These are phyloP conservation scores for Domatiomyces globalis DNA, from an alignment of 2,329 filamentous ascomycete genomes.

Conservation along the genomic window DNA sequence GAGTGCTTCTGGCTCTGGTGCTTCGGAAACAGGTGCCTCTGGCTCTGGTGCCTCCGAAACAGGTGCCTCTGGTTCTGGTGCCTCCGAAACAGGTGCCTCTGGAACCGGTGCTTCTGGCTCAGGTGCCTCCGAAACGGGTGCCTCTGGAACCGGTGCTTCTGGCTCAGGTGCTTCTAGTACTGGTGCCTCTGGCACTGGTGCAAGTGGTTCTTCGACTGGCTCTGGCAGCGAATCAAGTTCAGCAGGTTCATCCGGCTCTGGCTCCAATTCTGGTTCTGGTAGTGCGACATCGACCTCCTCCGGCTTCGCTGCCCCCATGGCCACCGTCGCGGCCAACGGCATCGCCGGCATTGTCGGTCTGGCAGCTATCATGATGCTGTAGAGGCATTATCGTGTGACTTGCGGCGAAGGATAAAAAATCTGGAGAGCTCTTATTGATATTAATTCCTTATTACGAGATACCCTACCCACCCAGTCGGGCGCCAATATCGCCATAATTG, in stretches of 20 bases:
- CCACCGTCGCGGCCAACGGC: conserved; percentile 16
- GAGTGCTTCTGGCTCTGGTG: conserved; percentile 4
- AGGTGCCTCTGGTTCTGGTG: conserved; percentile 9
- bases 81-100: no score
- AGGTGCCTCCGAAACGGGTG: conserved; percentile 10
- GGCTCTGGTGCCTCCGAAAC: conserved; percentile 12
- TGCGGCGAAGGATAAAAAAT: conserved; percentile 1
- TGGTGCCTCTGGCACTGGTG: conserved; percentile 4
- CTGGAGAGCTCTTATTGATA: background rate
- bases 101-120: conserved; percentile 5
- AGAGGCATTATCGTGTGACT: conserved; percentile 12
- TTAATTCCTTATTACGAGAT: background rate
- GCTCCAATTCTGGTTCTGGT: conserved; percentile 1
- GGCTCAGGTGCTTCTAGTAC: conserved; percentile 7
- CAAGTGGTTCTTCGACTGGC: conserved; percentile 3
- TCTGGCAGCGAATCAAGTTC: background rate
- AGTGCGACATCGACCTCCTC: conserved; percentile 15
- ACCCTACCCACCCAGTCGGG: background rate
- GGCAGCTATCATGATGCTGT: conserved; percentile 29
- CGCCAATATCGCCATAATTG: background rate
- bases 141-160: conserved; percentile 12
- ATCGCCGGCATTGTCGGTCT: conserved; percentile 28
- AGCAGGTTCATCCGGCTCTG: conserved; percentile 4
- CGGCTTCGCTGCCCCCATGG: conserved; percentile 12
- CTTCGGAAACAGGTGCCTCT: conserved; percentile 12